These are phyloP conservation scores for Pseudocercospora ulei DNA, from an alignment of 2,329 filamentous ascomycete species.

Conservation along the genomic window DNA sequence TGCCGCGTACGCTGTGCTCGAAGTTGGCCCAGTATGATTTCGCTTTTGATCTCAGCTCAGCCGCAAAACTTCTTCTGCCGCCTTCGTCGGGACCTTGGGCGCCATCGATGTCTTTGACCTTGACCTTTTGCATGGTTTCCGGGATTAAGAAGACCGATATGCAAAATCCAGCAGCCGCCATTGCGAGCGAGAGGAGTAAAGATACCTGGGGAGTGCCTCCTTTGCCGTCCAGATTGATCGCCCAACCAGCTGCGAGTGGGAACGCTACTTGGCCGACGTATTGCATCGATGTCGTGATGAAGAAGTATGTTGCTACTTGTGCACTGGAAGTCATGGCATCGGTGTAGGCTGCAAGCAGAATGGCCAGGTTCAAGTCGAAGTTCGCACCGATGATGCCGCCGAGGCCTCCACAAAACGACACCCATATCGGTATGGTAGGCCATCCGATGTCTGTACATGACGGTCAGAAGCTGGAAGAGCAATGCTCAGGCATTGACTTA, in stretches of 20 bases:
- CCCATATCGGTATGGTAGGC: slow-evolving; percentile 10
- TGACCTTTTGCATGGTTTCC: slow-evolving; percentile 7
- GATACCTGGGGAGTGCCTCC: too few species aligned
- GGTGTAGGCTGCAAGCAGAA: slow-evolving; percentile 10
- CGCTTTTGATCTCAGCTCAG: too few species aligned
- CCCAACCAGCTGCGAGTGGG: slow-evolving; percentile 8
- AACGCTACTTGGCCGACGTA: slow-evolving; percentile 10
- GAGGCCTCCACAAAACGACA: slow-evolving; percentile 9
- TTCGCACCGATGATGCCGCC: slow-evolving; percentile 11
- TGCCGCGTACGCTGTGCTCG: slow-evolving; percentile 5
- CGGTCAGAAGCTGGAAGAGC: too few species aligned
- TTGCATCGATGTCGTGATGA: slow-evolving; percentile 12
- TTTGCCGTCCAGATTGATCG: slow-evolving; percentile 11
- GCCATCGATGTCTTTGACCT: not conserved
- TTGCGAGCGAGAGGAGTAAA: too few species aligned
- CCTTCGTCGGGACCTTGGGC: too few species aligned
- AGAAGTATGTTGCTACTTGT: slow-evolving; percentile 8
- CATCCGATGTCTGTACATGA: slow-evolving; percentile 10
- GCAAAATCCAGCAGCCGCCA: too few species aligned
- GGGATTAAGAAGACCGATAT: slow-evolving; percentile 7
- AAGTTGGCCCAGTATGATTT: slow-evolving; percentile 5
- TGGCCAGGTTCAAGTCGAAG: slow-evolving; percentile 11
- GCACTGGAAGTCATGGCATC: slow-evolving; percentile 7
- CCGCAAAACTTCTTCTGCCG: too few species aligned
- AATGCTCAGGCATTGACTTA: too few species aligned